Evolutionary conservation across 2,329 filamentous ascomycete genomes (phyloP), one percentile per base, ranked within the genome.

Genomic region (Graphium sp.): DNA sequence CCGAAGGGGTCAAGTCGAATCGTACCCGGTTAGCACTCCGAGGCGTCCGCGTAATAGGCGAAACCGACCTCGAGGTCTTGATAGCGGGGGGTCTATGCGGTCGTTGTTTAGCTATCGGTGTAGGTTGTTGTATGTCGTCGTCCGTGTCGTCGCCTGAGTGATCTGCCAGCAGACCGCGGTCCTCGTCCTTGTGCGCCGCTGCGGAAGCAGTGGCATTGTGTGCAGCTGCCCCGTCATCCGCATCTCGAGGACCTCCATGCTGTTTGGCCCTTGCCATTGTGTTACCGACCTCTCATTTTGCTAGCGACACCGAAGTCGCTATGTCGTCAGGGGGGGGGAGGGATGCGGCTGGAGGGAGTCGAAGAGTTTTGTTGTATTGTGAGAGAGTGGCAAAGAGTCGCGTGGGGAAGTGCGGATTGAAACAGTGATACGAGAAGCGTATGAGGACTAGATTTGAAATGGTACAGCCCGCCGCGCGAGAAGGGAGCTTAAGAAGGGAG

Each of bases 1-100:
- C 50, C 37, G 56, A 57, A 14, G 60, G 60, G 12, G 49, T 55
- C 29, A 71, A 53, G 41, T 75, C 74, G 51, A 89, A 89, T 39
- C 76, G 74, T 25, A 89, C 81, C 16, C 79, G 66, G 45, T 80
- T 75, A 7, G 67, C 62, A 2, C 76, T 82, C 30, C 75, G 50
- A 12, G 75, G 66, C 20, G 67, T 63, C 34, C 55, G 47, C 23
- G 49, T 32, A n/a, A 31, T 19, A 16, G 23, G 16, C 23, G 22
- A 18, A 13, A 18, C 18, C n/a, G 18, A 34, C 34, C 17, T 37
- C 31, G 26, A 44, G 35, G 13, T 35, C 35, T 26, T 37, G 25
- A 7, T 27, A n/a, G 2, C 22, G n/a, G 12, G 16, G 29, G 7
- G 17, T 21, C n/a, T 24, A 11, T 16, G 12, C 16, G 12, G 18